A percentile compares a stretch with the other conserved stretches of the same genome.
phyloP scores from a whole-genome alignment of 768 basidiomycete species.

The Paxillus rubicundulus region DNA sequence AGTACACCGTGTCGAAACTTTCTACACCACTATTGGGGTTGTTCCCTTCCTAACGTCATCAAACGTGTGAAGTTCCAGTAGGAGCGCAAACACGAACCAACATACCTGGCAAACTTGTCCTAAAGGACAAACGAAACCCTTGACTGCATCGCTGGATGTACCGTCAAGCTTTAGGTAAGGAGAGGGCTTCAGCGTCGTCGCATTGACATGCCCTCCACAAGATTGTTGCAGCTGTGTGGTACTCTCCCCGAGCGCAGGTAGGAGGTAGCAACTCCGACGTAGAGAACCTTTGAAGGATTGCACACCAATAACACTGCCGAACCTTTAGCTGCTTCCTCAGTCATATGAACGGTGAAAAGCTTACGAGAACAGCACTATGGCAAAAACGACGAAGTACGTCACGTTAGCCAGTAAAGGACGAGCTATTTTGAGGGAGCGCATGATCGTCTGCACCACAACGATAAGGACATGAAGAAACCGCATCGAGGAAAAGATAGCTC shows the following conservation, averaged over 20 bases:
- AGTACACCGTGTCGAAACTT: constrained; percentile 89
- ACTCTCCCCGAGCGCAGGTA: constrained; percentile 52
- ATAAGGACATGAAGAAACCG: constrained; percentile 4
- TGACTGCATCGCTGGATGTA: constrained; percentile 39
- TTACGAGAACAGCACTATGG: constrained; percentile 84
- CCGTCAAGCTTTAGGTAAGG: constrained; percentile 44
- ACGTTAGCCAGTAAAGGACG: constrained; percentile 87
- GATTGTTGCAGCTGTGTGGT: constrained; percentile 50
- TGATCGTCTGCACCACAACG: constrained; percentile 57
- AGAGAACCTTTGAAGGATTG: constrained; percentile 90
- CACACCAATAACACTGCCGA: constrained; percentile 76
- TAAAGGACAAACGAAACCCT: constrained; percentile 88
- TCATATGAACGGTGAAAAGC: constrained; percentile 18
- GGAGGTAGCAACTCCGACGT: constrained; percentile 58
- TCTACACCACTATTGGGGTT: constrained; percentile 68
- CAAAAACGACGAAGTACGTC: constrained; percentile 88
- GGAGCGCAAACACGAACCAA: neutral
- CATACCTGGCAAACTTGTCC: constrained; percentile 79
- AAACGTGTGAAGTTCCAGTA: neutral
- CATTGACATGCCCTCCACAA: constrained; percentile 83
- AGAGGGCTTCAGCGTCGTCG: constrained; percentile 43
- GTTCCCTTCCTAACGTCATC: constrained; percentile 45
- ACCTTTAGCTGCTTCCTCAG: neutral
- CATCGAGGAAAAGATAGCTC: neutral
- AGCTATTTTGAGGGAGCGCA: constrained; percentile 89